phyloP scores from a whole-genome alignment of 495 filamentous ascomycete species.

The Glonium stellatum region DNA sequence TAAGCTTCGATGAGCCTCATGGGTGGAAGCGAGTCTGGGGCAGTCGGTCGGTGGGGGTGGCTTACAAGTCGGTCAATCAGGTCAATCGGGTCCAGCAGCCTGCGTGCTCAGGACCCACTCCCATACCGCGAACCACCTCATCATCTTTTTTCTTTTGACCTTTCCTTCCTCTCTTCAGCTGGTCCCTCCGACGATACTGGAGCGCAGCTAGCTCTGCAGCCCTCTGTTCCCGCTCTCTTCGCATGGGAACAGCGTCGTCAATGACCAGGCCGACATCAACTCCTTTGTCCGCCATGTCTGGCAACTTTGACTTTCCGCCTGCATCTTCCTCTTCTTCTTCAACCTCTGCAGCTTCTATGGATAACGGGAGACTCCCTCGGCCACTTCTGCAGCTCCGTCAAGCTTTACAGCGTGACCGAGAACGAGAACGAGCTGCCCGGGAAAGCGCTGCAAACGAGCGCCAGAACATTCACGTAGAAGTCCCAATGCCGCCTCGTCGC shows the following conservation, averaged over 20 bases:
- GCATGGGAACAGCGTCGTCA: neutral
- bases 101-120: neutral
- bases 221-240: neutral
- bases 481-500: conserved; percentile 2
- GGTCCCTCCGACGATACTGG: neutral
- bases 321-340: conserved; percentile 12
- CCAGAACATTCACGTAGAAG: neutral
- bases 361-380: neutral
- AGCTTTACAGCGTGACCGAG: conserved; percentile 2
- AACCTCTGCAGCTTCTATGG: conserved; percentile 2
- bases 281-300: conserved; percentile 18
- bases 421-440: neutral
- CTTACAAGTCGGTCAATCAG: neutral
- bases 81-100: neutral
- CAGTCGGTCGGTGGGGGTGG: neutral
- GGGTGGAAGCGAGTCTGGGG: neutral
- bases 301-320: conserved; percentile 28
- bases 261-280: neutral
- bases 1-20: neutral
- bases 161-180: neutral
- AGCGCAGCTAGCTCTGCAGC: neutral
- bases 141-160: neutral
- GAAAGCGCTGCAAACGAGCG: conserved; percentile 4
- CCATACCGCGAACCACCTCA: neutral
- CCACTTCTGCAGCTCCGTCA: neutral